Base-by-base conservation (phyloP, 352 stramenopile species). In the Phytophthora fragariae region DNA sequence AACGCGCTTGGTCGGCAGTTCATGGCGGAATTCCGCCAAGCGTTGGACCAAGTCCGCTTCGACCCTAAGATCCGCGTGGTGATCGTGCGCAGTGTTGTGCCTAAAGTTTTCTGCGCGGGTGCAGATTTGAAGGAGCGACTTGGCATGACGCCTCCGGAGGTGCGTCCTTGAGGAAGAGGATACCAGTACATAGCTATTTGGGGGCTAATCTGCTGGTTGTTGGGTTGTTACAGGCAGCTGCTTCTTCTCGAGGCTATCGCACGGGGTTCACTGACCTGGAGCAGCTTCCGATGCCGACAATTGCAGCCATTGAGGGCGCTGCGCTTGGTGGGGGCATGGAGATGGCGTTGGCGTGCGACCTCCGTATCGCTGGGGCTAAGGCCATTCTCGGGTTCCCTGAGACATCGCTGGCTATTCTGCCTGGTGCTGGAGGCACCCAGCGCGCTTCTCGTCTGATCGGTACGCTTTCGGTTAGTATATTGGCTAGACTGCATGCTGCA, bases 321-420 rank as follows among this genome's bases (percentile, higher is more conserved):
- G 94, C 96, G 6, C 83, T 98, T 17, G 96, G 96, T 9, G 96
- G 94, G 29, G 96, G 96, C 15, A 79, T 98, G 55, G 96, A 98
- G 73, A 86, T 99, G 75, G 92, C 93, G 11, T 75, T 98, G 10
- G 90, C 93, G 5, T 98, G 92, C 54, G 96, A 99, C 82, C 88
- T 98, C 37, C 89, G 94, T 17, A 89, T 99, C 41, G 95, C 92
- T 49, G 91, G 91, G 7, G 72, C 76, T n/a, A 94, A 92, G 54
- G 93, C 95, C 6, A 78, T 92, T 2, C 85, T 99, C 9, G 95
- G 93, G 0, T 89, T 97, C 17, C 94, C 94, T 0, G 96, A 99
- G 82, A 98, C 96, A 3, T 91, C 83, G 12, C 79, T 99, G 10
- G 96, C 90, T 0, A 99, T 98, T 68, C 89, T 99, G 12, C 96